A percentile compares a stretch with the other conserved stretches of the same genome.
These are phyloP conservation scores for Trichothecium sympodiale DNA, from an alignment of 2,329 filamentous ascomycete species.

Conservation along the genomic window DNA sequence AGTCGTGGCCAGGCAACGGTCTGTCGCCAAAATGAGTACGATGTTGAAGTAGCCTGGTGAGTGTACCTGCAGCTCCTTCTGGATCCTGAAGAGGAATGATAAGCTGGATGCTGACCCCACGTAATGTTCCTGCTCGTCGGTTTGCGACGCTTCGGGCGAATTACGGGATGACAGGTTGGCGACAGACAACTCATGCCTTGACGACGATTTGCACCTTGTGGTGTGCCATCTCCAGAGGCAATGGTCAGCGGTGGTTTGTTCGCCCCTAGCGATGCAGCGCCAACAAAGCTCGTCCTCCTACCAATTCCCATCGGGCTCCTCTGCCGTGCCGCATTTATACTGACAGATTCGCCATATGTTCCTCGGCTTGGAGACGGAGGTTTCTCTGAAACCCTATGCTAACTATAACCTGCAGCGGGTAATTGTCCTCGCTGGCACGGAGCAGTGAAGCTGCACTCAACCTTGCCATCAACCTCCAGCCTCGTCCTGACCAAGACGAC, in stretches of 20 bases:
- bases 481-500: too few relatives aligned
- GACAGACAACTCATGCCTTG: not conserved
- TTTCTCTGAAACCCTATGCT: too few relatives aligned
- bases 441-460: slow-evolving; percentile 2
- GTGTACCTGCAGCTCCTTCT: slow-evolving; percentile 14
- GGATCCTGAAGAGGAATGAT: slow-evolving; percentile 14
- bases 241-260: too few relatives aligned
- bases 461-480: not conserved
- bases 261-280: not conserved
- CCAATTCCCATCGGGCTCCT: too few relatives aligned
- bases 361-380: too few relatives aligned
- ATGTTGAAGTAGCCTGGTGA: slow-evolving; percentile 1
- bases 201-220: too few relatives aligned
- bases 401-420: too few relatives aligned
- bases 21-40: slow-evolving; percentile 39
- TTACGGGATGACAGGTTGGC: not conserved
- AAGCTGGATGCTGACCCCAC: slow-evolving; percentile 10
- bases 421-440: slow-evolving; percentile 1
- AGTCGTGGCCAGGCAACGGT: slow-evolving; percentile 28
- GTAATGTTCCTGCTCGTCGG: slow-evolving; percentile 12
- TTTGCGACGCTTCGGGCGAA: slow-evolving; percentile 10
- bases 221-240: too few relatives aligned
- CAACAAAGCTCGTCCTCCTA: too few relatives aligned
- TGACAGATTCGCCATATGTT: too few relatives aligned
- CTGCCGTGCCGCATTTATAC: too few relatives aligned